A percentile compares a stretch with the other conserved stretches of the same genome.
Evolutionary conservation across 352 stramenopile species (phyloP).

Genomic region (Pythium grandisporangium): DNA sequence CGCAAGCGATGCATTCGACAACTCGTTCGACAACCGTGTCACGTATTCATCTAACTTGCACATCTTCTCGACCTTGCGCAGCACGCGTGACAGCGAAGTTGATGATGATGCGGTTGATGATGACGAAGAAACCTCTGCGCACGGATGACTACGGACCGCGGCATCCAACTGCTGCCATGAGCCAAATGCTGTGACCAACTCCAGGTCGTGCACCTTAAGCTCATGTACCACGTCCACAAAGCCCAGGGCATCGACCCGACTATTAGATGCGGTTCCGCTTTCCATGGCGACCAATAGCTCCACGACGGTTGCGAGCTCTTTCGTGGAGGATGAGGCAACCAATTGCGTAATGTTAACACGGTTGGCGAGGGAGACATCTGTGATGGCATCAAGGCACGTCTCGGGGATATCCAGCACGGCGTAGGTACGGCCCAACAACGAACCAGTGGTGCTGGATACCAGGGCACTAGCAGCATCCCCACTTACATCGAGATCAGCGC

Average conservation of each 20-base stretch:
- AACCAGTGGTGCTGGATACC: conserved; percentile 34
- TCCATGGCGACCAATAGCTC: conserved; percentile 70
- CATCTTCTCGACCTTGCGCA: conserved; percentile 63
- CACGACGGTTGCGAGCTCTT: conserved; percentile 60
- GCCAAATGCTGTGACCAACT: conserved; percentile 55
- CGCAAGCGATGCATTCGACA: conserved; percentile 87
- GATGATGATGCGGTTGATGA: too few species aligned
- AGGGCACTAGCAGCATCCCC: conserved; percentile 21
- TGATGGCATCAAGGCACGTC: conserved; percentile 65
- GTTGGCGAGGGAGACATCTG: conserved; percentile 20
- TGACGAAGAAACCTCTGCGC: conserved; percentile 14
- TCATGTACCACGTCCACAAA: conserved; percentile 69
- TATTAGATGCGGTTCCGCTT: conserved; percentile 26
- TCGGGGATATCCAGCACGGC: conserved; percentile 71
- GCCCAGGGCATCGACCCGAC: conserved; percentile 18
- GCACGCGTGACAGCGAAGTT: conserved; percentile 31
- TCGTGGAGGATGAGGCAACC: conserved; percentile 49
- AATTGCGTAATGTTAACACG: conserved; percentile 57
- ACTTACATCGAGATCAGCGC: conserved; percentile 1
- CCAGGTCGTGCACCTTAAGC: conserved; percentile 74
- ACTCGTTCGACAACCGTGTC: conserved; percentile 35
- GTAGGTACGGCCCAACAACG: conserved; percentile 56
- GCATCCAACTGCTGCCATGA: conserved; percentile 51
- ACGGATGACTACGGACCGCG: conserved; percentile 40
- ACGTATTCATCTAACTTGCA: conserved; percentile 69